These are phyloP conservation scores for Starmerella bombicola DNA, from an alignment of 805 yeast species.

Conservation along the genomic window DNA sequence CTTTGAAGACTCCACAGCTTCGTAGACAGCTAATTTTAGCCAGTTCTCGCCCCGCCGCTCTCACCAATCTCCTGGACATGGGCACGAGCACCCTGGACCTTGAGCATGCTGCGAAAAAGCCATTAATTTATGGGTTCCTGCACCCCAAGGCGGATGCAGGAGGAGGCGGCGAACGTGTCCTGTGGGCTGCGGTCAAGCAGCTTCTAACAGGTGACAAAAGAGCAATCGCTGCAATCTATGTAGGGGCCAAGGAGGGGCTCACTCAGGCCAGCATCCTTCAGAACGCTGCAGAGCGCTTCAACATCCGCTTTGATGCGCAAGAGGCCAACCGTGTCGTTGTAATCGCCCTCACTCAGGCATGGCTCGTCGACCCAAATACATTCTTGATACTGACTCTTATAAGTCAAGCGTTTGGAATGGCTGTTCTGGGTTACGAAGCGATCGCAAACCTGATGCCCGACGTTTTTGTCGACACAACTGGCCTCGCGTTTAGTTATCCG, in stretches of 20 bases:
- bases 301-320: slow-evolving; percentile 34
- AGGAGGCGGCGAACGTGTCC: slow-evolving; percentile 95
- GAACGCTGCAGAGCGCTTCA: slow-evolving; percentile 38
- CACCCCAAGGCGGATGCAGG: slow-evolving; percentile 95
- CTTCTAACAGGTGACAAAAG: slow-evolving; percentile 39
- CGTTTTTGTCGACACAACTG: slow-evolving; percentile 89
- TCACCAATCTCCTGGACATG: slow-evolving; percentile 17
- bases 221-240: slow-evolving; percentile 57
- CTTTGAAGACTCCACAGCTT: slow-evolving; percentile 26
- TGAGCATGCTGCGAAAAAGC: slow-evolving; percentile 6
- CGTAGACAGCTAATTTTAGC: slow-evolving; percentile 32
- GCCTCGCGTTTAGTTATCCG: slow-evolving; percentile 79
- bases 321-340: slow-evolving; percentile 47
- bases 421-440: slow-evolving; percentile 58
- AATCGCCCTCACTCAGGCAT: slow-evolving; percentile 44
- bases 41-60: slow-evolving; percentile 27
- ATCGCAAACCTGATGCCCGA: slow-evolving; percentile 60
- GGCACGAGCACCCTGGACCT: slow-evolving; percentile 9
- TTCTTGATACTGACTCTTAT: slow-evolving; percentile 74
- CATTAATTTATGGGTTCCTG: slow-evolving; percentile 63
- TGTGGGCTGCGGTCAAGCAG: slow-evolving; percentile 83
- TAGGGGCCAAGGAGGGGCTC: slow-evolving; percentile 38
- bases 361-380: slow-evolving; percentile 51
- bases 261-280: slow-evolving; percentile 38
- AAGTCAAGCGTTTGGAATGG: slow-evolving; percentile 80